phyloP scores from a whole-genome alignment of 768 basidiomycete genomes.

The Hortiboletus campestris region DNA sequence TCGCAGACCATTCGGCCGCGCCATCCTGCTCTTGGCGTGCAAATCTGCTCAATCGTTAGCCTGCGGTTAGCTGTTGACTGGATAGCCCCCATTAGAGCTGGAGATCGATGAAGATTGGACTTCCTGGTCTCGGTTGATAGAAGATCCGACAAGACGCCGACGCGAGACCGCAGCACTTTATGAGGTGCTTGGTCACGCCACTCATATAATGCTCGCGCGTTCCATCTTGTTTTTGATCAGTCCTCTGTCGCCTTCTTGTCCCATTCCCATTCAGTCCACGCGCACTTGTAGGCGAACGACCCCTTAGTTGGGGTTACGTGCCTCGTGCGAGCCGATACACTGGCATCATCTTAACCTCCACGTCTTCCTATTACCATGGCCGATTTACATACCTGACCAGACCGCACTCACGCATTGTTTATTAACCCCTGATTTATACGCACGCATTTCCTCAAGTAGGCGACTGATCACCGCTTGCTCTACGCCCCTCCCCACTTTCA shows the following conservation, averaged over 20 bases:
- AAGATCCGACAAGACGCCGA: slow-evolving; percentile 55
- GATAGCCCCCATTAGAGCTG: slow-evolving; percentile 19
- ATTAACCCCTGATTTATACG: slow-evolving; percentile 43
- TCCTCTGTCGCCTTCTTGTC: slow-evolving; percentile 41
- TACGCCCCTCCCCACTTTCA: slow-evolving; percentile 14
- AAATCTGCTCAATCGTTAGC: slow-evolving; percentile 34
- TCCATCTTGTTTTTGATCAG: slow-evolving; percentile 43
- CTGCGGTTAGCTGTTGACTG: slow-evolving; percentile 38
- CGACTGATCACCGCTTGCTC: slow-evolving; percentile 49
- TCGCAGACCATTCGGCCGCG: slow-evolving; percentile 49
- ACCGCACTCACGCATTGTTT: slow-evolving; percentile 38
- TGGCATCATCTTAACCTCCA: slow-evolving; percentile 45
- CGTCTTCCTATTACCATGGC: slow-evolving; percentile 18
- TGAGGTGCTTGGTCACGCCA: slow-evolving; percentile 51
- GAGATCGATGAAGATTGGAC: slow-evolving; percentile 51
- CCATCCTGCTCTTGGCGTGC: slow-evolving; percentile 41
- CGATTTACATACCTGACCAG: slow-evolving; percentile 28
- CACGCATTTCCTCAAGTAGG: slow-evolving; percentile 28
- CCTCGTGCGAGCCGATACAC: slow-evolving; percentile 77
- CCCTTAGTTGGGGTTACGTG: slow-evolving; percentile 81
- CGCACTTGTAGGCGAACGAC: slow-evolving; percentile 69
- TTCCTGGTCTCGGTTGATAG: slow-evolving; percentile 50
- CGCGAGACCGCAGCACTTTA: slow-evolving; percentile 66
- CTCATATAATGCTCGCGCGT: slow-evolving; percentile 46
- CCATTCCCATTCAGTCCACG: slow-evolving; percentile 53